These are phyloP conservation scores for Aspergillus sp. DNA, from an alignment of 2,329 filamentous ascomycete species.

Conservation along the genomic window DNA sequence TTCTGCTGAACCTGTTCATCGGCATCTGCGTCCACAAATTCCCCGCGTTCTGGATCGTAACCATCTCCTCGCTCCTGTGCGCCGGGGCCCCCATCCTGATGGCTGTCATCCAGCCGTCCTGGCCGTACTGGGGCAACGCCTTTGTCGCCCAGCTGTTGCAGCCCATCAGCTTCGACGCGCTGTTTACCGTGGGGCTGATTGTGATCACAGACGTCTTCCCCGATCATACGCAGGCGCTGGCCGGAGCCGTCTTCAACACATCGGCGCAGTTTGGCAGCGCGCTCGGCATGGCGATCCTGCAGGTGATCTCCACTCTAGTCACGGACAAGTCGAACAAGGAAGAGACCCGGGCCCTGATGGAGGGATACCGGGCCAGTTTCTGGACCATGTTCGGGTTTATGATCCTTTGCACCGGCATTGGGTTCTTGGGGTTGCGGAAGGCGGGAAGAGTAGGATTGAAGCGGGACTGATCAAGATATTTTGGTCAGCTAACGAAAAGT, in stretches of 20 bases:
- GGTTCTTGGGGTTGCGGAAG: constrained; percentile 45
- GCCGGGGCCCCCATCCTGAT: constrained; percentile 54
- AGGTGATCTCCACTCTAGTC: constrained; percentile 45
- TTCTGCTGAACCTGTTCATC: constrained; percentile 43
- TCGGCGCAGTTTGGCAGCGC: constrained; percentile 56
- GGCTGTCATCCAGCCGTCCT: constrained; percentile 50
- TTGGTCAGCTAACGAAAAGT: too few relatives aligned
- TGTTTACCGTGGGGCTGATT: constrained; percentile 14
- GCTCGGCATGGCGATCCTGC: constrained; percentile 53
- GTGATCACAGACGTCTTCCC: constrained; percentile 16
- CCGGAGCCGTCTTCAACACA: constrained; percentile 63
- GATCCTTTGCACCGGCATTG: constrained; percentile 39
- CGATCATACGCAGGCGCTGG: constrained; percentile 54
- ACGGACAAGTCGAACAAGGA: constrained; percentile 35
- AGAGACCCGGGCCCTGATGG: constrained; percentile 42
- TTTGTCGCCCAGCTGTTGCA: constrained; percentile 38
- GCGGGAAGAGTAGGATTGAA: constrained; percentile 53
- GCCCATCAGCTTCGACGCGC: constrained; percentile 23
- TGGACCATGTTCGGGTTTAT: constrained; percentile 53
- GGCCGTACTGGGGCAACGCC: constrained; percentile 53
- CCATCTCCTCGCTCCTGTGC: constrained; percentile 42
- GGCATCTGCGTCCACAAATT: constrained; percentile 49
- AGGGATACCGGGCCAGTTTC: constrained; percentile 53
- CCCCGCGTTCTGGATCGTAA: constrained; percentile 41
- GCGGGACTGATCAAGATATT: constrained; percentile 22